Percentiles rank a stretch among this genome's conserved stretches.
These are phyloP conservation scores for Coprinopsis marcescibilis DNA, from an alignment of 768 basidiomycete genomes.

Conservation along the genomic window DNA sequence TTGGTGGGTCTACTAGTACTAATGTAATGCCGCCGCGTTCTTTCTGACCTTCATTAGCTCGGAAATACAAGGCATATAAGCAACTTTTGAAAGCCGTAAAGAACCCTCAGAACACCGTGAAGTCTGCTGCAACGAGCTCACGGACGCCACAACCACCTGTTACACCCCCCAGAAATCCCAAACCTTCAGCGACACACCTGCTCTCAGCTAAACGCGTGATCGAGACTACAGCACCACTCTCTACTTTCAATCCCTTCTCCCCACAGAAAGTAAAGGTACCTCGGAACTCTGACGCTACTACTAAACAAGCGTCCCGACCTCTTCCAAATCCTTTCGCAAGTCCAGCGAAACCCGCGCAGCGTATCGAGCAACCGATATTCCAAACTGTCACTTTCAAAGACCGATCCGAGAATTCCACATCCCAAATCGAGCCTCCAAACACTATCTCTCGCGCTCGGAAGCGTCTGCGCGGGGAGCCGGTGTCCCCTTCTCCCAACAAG, in stretches of 20 bases:
- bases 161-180: constrained; percentile 14
- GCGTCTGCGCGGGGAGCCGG: constrained; percentile 75
- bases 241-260: constrained; percentile 73
- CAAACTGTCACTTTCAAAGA: constrained; percentile 31
- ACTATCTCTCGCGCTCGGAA: constrained; percentile 70
- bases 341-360: constrained; percentile 28
- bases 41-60: constrained; percentile 39
- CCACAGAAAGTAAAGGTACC: constrained; percentile 52
- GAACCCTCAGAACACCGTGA: background rate
- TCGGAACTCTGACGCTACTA: constrained; percentile 19
- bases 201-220: constrained; percentile 47
- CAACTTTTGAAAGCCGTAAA: constrained; percentile 49
- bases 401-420: constrained; percentile 15
- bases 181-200: constrained; percentile 29
- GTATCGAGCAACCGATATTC: constrained; percentile 23
- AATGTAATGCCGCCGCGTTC: constrained; percentile 8
- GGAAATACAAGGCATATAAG: constrained; percentile 81
- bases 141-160: background rate
- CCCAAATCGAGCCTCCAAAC: constrained; percentile 23
- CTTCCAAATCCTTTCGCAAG: constrained; percentile 41
- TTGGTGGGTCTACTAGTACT: constrained; percentile 44
- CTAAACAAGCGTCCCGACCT: constrained; percentile 16
- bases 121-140: background rate
- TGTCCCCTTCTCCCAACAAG: constrained; percentile 78
- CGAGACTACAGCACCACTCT: constrained; percentile 45